Evolutionary conservation across 2,329 filamentous ascomycete species (phyloP).

Genomic region (Raffaelea ambrosiae): DNA sequence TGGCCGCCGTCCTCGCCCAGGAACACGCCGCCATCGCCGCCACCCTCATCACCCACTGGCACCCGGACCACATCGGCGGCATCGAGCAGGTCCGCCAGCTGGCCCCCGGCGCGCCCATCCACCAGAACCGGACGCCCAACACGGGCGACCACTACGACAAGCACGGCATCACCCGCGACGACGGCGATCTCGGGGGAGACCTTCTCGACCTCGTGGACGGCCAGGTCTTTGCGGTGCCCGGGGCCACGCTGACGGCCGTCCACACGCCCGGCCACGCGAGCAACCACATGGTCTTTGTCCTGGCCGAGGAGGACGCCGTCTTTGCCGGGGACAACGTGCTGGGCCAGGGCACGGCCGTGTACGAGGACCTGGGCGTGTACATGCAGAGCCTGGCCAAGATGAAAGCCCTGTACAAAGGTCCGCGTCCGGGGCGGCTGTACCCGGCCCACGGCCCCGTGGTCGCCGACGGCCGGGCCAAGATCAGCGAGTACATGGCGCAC

Average conservation of each 20-base stretch:
- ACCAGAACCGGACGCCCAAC: slow-evolving; percentile 44
- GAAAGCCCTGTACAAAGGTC: slow-evolving; percentile 48
- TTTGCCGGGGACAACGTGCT: slow-evolving; percentile 71
- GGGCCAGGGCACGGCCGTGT: slow-evolving; percentile 65
- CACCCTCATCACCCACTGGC: slow-evolving; percentile 84
- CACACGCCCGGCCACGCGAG: slow-evolving; percentile 62
- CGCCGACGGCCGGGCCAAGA: slow-evolving; percentile 60
- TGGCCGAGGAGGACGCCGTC: slow-evolving; percentile 56
- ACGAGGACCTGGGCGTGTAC: slow-evolving; percentile 58
- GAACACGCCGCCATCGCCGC: slow-evolving; percentile 62
- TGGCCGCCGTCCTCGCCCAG: slow-evolving; percentile 55
- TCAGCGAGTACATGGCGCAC: slow-evolving; percentile 77
- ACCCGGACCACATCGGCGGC: slow-evolving; percentile 76
- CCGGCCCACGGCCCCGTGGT: slow-evolving; percentile 82
- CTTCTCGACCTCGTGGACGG: slow-evolving; percentile 31
- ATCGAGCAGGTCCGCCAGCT: slow-evolving; percentile 57
- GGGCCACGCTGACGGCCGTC: slow-evolving; percentile 52
- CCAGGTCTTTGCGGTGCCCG: slow-evolving; percentile 39
- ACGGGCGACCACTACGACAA: not conserved
- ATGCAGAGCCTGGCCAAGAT: slow-evolving; percentile 53
- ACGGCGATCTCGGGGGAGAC: not conserved
- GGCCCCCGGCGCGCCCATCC: slow-evolving; percentile 54
- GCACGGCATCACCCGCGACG: slow-evolving; percentile 15
- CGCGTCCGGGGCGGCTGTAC: slow-evolving; percentile 63
- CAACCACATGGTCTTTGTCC: slow-evolving; percentile 60